Percentiles rank a stretch among this genome's conserved stretches.
phyloP scores from a whole-genome alignment of 352 stramenopile genomes.

The Phytophthora sojae region DNA sequence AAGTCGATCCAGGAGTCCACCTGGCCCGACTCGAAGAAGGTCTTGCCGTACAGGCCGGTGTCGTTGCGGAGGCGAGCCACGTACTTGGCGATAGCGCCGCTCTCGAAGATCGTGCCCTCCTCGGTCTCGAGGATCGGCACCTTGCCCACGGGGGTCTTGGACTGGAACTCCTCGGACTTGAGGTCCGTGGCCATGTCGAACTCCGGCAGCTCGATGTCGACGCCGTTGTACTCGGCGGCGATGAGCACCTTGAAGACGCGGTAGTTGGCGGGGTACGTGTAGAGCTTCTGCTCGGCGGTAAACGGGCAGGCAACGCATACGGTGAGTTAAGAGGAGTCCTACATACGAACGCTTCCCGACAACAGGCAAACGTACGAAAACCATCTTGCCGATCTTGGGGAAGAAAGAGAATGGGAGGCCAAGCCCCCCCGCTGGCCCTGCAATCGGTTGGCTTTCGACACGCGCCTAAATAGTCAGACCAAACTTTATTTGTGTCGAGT shows the following conservation, averaged over 20 bases:
- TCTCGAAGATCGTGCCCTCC: constrained; percentile 87
- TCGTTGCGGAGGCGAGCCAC: constrained; percentile 90
- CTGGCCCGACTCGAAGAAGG: constrained; percentile 92
- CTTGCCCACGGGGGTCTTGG: constrained; percentile 92
- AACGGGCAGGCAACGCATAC: not conserved
- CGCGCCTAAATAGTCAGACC: not conserved
- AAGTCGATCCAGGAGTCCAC: constrained; percentile 97
- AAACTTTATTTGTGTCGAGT: not conserved
- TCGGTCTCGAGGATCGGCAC: constrained; percentile 89
- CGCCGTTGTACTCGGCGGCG: constrained; percentile 93
- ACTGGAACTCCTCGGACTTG: constrained; percentile 78
- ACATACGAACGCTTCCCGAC: not conserved
- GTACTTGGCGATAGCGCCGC: constrained; percentile 94
- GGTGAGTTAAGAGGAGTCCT: not conserved
- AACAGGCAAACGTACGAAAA: constrained; percentile 7
- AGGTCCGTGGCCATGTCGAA: constrained; percentile 72
- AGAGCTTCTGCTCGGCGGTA: constrained; percentile 72
- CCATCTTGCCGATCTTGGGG: constrained; percentile 37
- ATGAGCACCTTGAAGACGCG: constrained; percentile 95
- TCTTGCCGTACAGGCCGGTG: constrained; percentile 88
- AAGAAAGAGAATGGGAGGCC: constrained; percentile 18
- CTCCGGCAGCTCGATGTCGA: constrained; percentile 85
- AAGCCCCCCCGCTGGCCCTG: not conserved
- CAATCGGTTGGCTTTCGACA: not conserved
- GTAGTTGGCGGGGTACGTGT: constrained; percentile 91